These are phyloP conservation scores for Nigrospora osmanthi DNA, from an alignment of 2,329 filamentous ascomycete genomes.

Conservation along the genomic window DNA sequence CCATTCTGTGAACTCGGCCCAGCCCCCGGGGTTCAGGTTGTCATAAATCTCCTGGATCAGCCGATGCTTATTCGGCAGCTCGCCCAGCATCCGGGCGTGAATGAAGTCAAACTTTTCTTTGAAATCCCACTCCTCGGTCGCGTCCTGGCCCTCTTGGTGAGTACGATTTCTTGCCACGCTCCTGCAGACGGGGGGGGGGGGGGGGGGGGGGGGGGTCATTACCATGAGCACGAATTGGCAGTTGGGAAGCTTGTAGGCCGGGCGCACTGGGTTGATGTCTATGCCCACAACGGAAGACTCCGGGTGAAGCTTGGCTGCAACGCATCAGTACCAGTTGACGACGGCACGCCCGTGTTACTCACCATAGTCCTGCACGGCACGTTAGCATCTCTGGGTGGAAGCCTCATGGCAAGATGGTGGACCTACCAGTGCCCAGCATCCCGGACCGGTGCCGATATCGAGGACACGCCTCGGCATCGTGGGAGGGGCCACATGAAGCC, in stretches of 20 bases:
- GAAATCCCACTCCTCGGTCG: slow-evolving; percentile 15
- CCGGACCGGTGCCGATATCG: slow-evolving; percentile 21
- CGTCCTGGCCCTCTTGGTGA: slow-evolving; percentile 5
- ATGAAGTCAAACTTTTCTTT: slow-evolving; percentile 19
- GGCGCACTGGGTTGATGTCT: slow-evolving; percentile 17
- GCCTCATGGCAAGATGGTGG: background rate
- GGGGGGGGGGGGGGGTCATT: no score
- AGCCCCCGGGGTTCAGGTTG: slow-evolving; percentile 23
- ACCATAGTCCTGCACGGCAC: background rate
- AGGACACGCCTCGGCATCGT: slow-evolving; percentile 16
- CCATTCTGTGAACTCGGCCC: slow-evolving; percentile 26
- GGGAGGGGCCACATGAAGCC: slow-evolving; percentile 18
- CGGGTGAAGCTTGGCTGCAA: slow-evolving; percentile 14
- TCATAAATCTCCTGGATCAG: slow-evolving; percentile 19
- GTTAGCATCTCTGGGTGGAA: slow-evolving; percentile 1
- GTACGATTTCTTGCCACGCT: no score
- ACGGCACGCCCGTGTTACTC: background rate
- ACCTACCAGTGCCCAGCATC: slow-evolving; percentile 17
- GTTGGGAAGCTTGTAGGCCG: slow-evolving; percentile 15
- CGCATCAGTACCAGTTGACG: background rate
- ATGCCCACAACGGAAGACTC: slow-evolving; percentile 17
- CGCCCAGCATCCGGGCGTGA: slow-evolving; percentile 19
- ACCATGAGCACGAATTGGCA: slow-evolving; percentile 16
- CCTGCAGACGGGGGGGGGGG: no score
- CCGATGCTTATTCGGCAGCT: slow-evolving; percentile 10